A percentile compares a stretch with the other conserved stretches of the same genome.
These are phyloP conservation scores for Cystofilobasidium ferigula DNA, from an alignment of 768 basidiomycete species.

Conservation along the genomic window DNA sequence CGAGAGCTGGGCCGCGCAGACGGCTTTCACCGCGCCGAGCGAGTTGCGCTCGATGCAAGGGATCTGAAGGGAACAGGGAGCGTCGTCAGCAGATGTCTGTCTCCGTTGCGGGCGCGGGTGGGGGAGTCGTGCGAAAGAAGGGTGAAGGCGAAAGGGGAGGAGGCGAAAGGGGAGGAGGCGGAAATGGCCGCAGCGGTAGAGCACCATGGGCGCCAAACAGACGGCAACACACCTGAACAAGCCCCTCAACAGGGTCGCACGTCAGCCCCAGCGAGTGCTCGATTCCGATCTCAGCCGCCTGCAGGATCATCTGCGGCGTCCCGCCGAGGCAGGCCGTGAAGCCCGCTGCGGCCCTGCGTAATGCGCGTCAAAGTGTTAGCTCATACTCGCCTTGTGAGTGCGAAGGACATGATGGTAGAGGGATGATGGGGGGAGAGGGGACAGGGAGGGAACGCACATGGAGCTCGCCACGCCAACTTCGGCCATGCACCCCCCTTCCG, in stretches of 20 bases:
- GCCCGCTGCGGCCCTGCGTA: conserved; percentile 66
- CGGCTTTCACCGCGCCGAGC: conserved; percentile 67
- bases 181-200: not conserved
- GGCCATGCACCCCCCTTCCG: conserved; percentile 71
- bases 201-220: not conserved
- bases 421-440: not conserved
- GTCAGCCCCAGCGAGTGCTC: conserved; percentile 46
- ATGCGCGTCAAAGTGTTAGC: too few species aligned
- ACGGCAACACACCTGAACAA: too few species aligned
- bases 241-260: conserved; percentile 63
- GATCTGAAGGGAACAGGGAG: conserved; percentile 84
- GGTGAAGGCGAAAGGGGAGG: too few species aligned
- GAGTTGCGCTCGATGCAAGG: conserved; percentile 72
- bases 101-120: not conserved
- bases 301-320: conserved; percentile 55
- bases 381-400: conserved; percentile 24
- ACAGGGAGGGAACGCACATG: conserved; percentile 53
- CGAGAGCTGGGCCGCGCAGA: conserved; percentile 71
- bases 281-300: conserved; percentile 67
- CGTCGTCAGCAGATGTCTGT: conserved; percentile 51
- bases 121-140: too few species aligned
- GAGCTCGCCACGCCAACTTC: conserved; percentile 96
- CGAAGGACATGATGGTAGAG: not conserved
- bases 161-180: too few species aligned
- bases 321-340: conserved; percentile 71